Percentiles rank a stretch among this genome's conserved stretches.
These are phyloP conservation scores for Kickxella alabastrina DNA, from an alignment of 192 early-diverging fungal genomes.

Conservation along the genomic window DNA sequence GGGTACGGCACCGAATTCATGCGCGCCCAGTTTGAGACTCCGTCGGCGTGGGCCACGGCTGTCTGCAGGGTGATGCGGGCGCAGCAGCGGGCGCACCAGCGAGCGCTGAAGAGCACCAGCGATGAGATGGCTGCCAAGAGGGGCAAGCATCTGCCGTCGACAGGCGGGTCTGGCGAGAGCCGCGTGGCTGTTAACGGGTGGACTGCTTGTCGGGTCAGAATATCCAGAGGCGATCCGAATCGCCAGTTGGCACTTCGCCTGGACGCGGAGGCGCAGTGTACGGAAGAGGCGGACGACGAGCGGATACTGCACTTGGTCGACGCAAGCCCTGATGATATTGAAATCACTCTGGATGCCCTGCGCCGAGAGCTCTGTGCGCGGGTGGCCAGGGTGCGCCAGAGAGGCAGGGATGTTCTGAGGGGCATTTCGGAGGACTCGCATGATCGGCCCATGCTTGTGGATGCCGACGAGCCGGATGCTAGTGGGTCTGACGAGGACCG, in stretches of 20 bases:
- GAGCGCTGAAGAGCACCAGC: neutral
- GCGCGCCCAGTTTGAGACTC: conserved; percentile 55
- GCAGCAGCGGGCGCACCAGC: conserved; percentile 19
- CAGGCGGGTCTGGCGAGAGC: conserved; percentile 16
- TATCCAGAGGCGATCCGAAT: conserved; percentile 18
- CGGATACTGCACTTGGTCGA: neutral
- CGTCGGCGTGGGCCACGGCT: conserved; percentile 62
- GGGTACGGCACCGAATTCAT: conserved; percentile 36
- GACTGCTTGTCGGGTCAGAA: conserved; percentile 56
- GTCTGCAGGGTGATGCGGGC: conserved; percentile 55
- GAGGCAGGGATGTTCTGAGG: neutral
- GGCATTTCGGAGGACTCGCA: neutral
- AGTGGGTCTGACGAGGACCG: conserved; percentile 6
- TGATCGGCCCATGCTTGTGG: neutral
- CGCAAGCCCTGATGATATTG: neutral
- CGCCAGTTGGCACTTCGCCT: conserved; percentile 14
- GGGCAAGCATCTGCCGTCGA: neutral
- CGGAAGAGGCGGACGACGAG: neutral
- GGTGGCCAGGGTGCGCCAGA: conserved; percentile 2
- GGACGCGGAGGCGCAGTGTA: neutral
- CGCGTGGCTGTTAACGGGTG: conserved; percentile 64
- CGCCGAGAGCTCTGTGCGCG: conserved; percentile 24
- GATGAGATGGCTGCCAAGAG: neutral
- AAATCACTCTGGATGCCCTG: conserved; percentile 33
- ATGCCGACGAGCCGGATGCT: neutral